These are phyloP conservation scores for Geoglossum glabrum DNA, from an alignment of 495 filamentous ascomycete genomes.

Conservation along the genomic window DNA sequence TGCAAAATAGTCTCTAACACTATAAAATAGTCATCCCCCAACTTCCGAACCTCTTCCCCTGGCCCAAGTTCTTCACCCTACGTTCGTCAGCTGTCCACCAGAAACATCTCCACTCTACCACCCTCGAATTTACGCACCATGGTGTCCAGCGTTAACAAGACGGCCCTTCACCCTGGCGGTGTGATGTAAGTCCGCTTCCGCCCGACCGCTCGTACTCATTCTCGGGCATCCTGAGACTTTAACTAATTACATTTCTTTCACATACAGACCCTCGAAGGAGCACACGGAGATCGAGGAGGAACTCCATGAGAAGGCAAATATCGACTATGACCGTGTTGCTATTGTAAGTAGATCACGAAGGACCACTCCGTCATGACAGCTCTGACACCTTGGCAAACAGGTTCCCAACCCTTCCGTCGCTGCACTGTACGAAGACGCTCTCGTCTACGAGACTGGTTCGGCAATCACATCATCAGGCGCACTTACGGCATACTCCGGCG, in stretches of 20 bases:
- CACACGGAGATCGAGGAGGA: conserved; percentile 26
- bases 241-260: background rate
- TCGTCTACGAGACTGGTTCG: conserved; percentile 94
- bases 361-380: background rate
- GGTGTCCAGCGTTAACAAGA: conserved; percentile 6
- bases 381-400: conserved; percentile 23
- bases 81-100: conserved; percentile 2
- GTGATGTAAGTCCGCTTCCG: conserved; percentile 2
- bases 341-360: conserved; percentile 45
- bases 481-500: conserved; percentile 88
- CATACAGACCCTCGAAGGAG: conserved; percentile 1
- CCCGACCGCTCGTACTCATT: background rate
- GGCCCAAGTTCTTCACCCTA: background rate
- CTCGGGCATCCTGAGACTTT: background rate
- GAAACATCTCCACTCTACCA: conserved; percentile 1
- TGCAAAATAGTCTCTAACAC: background rate
- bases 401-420: conserved; percentile 81
- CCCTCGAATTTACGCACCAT: background rate
- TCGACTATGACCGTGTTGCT: conserved; percentile 96
- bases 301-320: conserved; percentile 93
- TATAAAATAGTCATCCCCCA: background rate
- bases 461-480: conserved; percentile 92
- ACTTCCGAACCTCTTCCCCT: conserved; percentile 3
- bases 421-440: conserved; percentile 94
- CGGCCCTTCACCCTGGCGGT: conserved; percentile 7